phyloP scores from a whole-genome alignment of 768 basidiomycete genomes.

The Lactarius hatsudake region DNA sequence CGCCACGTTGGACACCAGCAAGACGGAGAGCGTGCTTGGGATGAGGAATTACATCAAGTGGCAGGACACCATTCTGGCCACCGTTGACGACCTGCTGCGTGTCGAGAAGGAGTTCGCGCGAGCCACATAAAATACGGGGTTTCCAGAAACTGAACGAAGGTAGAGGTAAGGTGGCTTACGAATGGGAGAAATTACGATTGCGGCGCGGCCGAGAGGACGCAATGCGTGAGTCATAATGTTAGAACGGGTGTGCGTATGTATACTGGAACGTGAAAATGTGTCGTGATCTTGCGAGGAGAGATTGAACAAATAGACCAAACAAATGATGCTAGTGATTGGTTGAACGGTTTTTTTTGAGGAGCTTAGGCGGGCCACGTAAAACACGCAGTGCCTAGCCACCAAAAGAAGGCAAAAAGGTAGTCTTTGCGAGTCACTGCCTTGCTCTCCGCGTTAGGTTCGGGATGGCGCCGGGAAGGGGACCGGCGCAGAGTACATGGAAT shows the following conservation, averaged over 20 bases:
- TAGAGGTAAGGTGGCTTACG: background rate
- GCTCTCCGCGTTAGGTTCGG: too few relatives aligned
- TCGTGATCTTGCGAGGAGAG: background rate
- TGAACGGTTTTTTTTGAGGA: background rate
- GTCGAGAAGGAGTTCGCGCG: slow-evolving; percentile 13
- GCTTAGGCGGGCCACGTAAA: background rate
- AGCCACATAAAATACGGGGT: background rate
- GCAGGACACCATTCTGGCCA: slow-evolving; percentile 23
- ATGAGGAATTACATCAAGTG: slow-evolving; percentile 20
- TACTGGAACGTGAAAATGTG: background rate
- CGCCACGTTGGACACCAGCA: background rate
- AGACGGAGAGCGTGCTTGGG: slow-evolving; percentile 11
- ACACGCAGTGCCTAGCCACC: background rate
- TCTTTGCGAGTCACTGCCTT: too few relatives aligned
- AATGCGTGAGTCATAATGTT: too few relatives aligned
- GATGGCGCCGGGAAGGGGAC: too few relatives aligned
- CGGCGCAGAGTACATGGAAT: too few relatives aligned
- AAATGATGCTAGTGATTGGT: too few relatives aligned
- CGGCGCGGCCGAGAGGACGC: slow-evolving; percentile 1
- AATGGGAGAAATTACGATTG: slow-evolving; percentile 1
- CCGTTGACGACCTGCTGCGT: slow-evolving; percentile 22
- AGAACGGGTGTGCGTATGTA: slow-evolving; percentile 1
- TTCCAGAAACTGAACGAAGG: background rate
- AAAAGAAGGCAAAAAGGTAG: too few relatives aligned
- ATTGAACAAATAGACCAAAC: too few relatives aligned